Conservation (phyloP, 225 moss, liverwort and hornwort species). For the Anthoceros angustus region DNA sequence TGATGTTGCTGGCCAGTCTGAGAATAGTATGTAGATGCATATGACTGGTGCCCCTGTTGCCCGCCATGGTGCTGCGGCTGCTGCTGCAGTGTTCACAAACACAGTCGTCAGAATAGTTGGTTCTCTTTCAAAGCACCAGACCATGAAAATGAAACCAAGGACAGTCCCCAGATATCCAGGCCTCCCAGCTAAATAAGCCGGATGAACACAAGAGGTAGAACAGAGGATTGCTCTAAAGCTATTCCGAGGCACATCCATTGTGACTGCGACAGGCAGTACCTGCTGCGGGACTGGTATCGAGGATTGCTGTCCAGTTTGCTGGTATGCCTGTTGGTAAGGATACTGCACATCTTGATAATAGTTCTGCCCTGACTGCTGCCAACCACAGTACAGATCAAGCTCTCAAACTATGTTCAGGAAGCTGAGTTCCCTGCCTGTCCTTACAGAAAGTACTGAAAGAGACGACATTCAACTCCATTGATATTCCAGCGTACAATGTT, state of each 20-base stretch:
- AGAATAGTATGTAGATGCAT: neutral
- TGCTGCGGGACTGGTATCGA: constrained; percentile 15
- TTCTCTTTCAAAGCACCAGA: no score
- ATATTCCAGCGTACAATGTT: neutral
- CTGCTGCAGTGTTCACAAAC: neutral
- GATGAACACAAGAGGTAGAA: no score
- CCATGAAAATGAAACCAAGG: no score
- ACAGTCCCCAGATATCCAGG: no score
- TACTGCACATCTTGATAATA: constrained; percentile 19
- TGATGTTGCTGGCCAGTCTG: neutral
- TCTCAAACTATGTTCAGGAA: neutral
- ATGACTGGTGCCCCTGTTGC: neutral
- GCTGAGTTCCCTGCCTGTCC: neutral
- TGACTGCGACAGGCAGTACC: constrained; percentile 6
- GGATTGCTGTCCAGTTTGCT: constrained; percentile 13
- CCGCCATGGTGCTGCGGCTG: neutral
- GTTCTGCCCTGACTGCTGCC: constrained; percentile 17
- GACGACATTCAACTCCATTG: neutral
- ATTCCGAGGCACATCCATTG: no score
- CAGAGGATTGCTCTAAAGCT: no score
- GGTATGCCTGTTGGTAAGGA: constrained; percentile 22
- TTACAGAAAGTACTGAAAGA: neutral
- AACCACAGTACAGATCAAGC: neutral
- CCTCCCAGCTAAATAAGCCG: no score
- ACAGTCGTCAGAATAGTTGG: neutral